Evolutionary conservation across 2,329 filamentous ascomycete species (phyloP), one percentile per base, ranked within the genome.

Genomic region (Trichoderma sp.): DNA sequence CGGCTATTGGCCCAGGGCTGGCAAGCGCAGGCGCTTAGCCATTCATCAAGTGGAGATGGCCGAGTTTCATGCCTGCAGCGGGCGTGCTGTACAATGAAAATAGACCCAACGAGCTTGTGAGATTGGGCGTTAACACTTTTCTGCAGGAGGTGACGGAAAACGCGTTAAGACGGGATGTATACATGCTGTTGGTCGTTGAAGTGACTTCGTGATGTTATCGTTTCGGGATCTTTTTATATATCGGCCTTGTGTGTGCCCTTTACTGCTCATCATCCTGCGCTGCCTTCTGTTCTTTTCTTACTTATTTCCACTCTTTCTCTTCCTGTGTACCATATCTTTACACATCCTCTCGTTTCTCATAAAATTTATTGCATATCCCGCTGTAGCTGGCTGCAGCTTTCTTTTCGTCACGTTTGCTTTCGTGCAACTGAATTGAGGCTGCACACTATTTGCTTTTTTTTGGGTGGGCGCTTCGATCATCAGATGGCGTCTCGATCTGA

Each of bases 21-120:
- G 27, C 35, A 53, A 35, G 3, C 13, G 27, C 62, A 19, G 37
- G 62, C 62, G 62, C 62, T 55, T 65, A 65, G 40, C 37, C 27
- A 19, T 31, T 43, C 33, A 24, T 53, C 4, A 2, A 57, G 62
- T 65, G 62, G 62, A 47, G 52, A 57, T 21, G 56, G 62, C 13
- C 21, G 10, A 19, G 62, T 65, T 65, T 65, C 62, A 56, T 8
- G 19, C 16, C 40, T 43, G 40, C 19, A 11, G 27, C 31, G 3
- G 61, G n/a, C 2, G 47, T 47, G 29, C 35, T n/a, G 52, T 33
- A 35, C 53, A 40, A 49, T 58, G 14, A 10, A 16, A 37, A 65
- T 56, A 52, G 62, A 37, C 27, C 52, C 53, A 58, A 66, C 37
- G 2, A 21, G 1, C 33, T 29, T 58, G 37, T 33, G 37, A 58